Base-by-base conservation (phyloP, 352 stramenopile genomes). In the Phytopythium cucurbitacearum region DNA sequence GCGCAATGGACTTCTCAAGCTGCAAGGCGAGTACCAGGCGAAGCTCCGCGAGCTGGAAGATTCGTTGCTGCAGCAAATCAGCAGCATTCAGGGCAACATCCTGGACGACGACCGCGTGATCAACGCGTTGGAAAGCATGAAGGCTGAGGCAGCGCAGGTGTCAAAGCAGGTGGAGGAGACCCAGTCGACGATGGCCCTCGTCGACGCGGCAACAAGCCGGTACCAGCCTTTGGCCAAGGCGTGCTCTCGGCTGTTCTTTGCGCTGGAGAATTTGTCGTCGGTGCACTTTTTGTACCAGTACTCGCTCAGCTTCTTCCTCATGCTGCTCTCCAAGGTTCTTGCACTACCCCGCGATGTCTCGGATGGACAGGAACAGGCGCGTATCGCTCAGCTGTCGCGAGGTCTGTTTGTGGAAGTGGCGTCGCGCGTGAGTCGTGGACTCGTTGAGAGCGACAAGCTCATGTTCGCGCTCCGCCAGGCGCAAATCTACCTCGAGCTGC, bases 281-380 rank as follows among this genome's bases (percentile, higher is more conserved):
- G 85, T 99, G 21, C 95, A 97, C 71, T 99, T 98, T 60, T 69
- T 99, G 41, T 99, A 99, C 73, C 97, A 99, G 66, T 99, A 98
- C 66, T 99, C 92, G 57, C 76, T 99, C 0, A 80, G 87, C n/a
- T 98, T 98, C 51, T 99, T 99, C 69, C 87, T 99, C 43, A 82
- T 82, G n/a, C 82, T 99, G 34, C 70, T 99, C 21, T 85, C 93
- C 7, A 85, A 88, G 59, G 95, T 99, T 21, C 75, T 99, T 10
- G 59, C 70, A 7, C 62, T 73, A 12, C 65, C 76, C 7, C 56
- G 32, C 32, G 40, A 67, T 51, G 59, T 13, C 16, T 12, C 43
- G 5, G 45, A 13, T 5, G 33, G 42, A 1, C 54, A 43, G 36
- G 60, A 57, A 42, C 58, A 78, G 48, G 56, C 55, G 36, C 76